Evolutionary conservation across 805 yeast genomes (phyloP), one percentile per base, ranked within the genome.

Genomic region (Yamadazyma scolyti): DNA sequence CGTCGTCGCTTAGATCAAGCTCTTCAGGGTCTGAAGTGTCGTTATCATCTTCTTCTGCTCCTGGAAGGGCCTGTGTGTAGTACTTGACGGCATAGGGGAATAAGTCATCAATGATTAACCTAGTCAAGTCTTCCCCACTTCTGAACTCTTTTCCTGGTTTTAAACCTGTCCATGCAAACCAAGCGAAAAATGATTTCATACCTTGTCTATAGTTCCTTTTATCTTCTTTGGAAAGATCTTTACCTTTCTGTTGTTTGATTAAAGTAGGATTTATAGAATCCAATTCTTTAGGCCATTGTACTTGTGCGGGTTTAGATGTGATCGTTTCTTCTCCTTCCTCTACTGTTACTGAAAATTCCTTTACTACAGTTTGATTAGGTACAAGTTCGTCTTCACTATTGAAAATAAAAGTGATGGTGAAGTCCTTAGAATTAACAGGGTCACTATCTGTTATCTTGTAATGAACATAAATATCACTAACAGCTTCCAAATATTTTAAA

Each of bases 81-180:
- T 84, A 82, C 45, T 82, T 84, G 15, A 86, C 78, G 4, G 96
- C 93, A 44, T 79, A 79, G 9, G 96, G 95, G 50, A 75, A 89
- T 25, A 90, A 52, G 47, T 89, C 96, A 27, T 87, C 95, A 4
- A 75, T 65, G 9, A 90, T 63, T 24, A 84, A 57, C 30, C 77
- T 64, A 0, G 95, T 85, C 33, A 89, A 65, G 8, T 80, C 87
- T 39, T 80, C 90, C 15, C 95, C 96, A 34, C 73, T 70, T 39
- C 88, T 72, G 50, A 78, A 85, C 51, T 79, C 93, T 56, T 77
- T 84, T 1, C 86, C 83, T 2, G 86, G 82, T 41, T 79, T 80
- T 20, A 59, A 53, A 0, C 95, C 95, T 1, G 93, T 82, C 89
- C 94, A 88, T 28, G 66, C 64, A 51, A 88, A 89, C 80, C 89